Evolutionary conservation across 805 yeast genomes (phyloP).

Genomic region (Yarrowia alimentaria): DNA sequence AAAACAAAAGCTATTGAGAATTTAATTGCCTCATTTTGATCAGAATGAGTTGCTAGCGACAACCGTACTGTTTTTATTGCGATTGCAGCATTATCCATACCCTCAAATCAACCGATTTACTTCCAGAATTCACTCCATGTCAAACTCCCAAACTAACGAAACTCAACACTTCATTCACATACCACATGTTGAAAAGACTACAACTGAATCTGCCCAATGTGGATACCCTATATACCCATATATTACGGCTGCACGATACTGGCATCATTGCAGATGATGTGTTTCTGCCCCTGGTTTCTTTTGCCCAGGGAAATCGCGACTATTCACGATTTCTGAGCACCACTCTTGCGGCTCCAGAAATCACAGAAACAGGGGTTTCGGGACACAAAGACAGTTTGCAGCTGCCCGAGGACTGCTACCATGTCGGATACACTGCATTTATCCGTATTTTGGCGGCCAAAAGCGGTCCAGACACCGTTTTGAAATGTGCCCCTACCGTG

Average conservation of each 20-base stretch:
- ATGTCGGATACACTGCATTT: background rate
- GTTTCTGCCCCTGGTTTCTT: too few relatives aligned
- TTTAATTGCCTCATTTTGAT: too few relatives aligned
- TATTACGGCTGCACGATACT: too few relatives aligned
- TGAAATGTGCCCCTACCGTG: background rate
- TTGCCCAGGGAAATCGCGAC: background rate
- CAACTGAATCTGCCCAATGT: background rate
- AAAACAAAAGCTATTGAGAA: too few relatives aligned
- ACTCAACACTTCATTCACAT: background rate
- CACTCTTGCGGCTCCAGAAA: background rate
- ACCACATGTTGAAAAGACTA: background rate
- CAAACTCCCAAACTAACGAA: too few relatives aligned
- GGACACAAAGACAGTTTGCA: background rate
- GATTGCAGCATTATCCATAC: too few relatives aligned
- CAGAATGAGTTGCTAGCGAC: too few relatives aligned
- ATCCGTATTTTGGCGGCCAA: background rate
- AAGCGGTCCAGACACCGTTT: background rate
- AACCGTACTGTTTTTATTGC: too few relatives aligned
- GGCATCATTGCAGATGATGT: too few relatives aligned
- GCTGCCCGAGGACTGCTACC: background rate
- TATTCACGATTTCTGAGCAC: background rate
- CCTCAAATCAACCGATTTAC: too few relatives aligned
- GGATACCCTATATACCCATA: constrained; percentile 1
- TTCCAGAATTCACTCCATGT: too few relatives aligned
- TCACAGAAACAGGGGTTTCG: background rate